Evolutionary conservation across 148 eudicot species (phyloP), one percentile per base, ranked within the genome.

Genomic region (Camellia lanceoleosa): DNA sequence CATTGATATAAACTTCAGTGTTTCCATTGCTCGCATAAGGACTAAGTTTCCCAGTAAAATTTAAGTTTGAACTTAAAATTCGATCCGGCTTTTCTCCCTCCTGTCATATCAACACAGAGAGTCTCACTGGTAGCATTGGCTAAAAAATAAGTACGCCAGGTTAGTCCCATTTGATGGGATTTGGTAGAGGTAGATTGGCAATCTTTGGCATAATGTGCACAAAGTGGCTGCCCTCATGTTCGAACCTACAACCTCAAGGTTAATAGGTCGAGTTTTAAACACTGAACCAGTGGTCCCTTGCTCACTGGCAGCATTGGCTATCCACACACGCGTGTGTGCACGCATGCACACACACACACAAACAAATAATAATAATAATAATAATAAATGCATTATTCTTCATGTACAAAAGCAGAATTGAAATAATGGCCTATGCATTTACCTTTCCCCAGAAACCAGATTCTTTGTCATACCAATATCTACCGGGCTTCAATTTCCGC

Each of bases 401-500:
- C 14, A 71, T 6, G 23, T 60, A 41, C 55, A 41, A 68, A 62
- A 69, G 19, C 23, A 74, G 30, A 61, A 47, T 43, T 58, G 68
- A 75, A 75, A 43, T n/a, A 46, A 47, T 30, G 15, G 68, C 41
- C 67, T 18, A 69, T n/a, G 71, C 65, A 79, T 78, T 79, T 73
- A 95, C 98, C 97, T 95, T 95, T 82, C 98, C 98, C 96, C 97
- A 95, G 76, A 86, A 87, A 73, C 98, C 98, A 73, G 97, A 93
- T 82, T 95, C 97, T 85, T 93, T 95, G 86, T 95, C 98, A 86
- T 95, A 95, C 98, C 98, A 95, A 86, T 93, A 93, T 74, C 76
- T 82, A 16, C 97, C 98, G 2, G 98, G 97, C 86, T 95, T 90
- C 80, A 93, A 86, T 79, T 93, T 93, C 75, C 80, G 84, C 16